These are phyloP conservation scores for Serendipita sp. DNA, from an alignment of 768 basidiomycete genomes.

Conservation along the genomic window DNA sequence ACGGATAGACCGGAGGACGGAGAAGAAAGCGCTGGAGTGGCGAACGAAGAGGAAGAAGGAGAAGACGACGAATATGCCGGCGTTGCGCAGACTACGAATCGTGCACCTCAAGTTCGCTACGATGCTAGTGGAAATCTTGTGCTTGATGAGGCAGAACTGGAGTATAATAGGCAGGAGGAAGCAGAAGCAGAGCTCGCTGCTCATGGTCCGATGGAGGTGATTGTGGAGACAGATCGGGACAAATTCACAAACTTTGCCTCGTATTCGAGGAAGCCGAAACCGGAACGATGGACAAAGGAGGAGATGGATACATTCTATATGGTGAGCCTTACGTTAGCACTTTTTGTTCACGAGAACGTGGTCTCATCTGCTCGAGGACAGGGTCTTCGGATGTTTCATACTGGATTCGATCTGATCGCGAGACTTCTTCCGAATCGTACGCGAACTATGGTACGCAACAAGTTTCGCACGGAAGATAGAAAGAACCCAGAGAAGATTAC, in stretches of 20 bases:
- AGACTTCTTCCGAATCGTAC: slow-evolving; percentile 72
- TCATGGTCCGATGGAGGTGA: slow-evolving; percentile 12
- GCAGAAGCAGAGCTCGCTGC: slow-evolving; percentile 53
- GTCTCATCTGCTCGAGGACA: background rate
- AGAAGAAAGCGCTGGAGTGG: background rate
- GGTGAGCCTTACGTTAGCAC: too few relatives aligned
- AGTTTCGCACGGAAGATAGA: slow-evolving; percentile 83
- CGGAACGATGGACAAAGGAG: slow-evolving; percentile 75
- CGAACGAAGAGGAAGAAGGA: background rate
- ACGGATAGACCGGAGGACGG: background rate
- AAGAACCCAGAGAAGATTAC: slow-evolving; percentile 63
- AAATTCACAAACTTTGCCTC: slow-evolving; percentile 77
- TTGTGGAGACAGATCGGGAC: slow-evolving; percentile 67
- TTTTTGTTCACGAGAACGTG: background rate
- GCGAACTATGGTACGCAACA: slow-evolving; percentile 80
- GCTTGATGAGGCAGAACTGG: slow-evolving; percentile 71
- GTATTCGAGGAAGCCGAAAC: slow-evolving; percentile 66
- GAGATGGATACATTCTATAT: slow-evolving; percentile 83
- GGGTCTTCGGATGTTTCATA: slow-evolving; percentile 6
- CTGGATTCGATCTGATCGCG: slow-evolving; percentile 80
- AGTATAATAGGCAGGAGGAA: slow-evolving; percentile 55
- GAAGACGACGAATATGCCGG: background rate
- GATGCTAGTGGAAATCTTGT: slow-evolving; percentile 78
- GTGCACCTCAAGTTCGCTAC: slow-evolving; percentile 38
- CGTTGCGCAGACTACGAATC: background rate